Conservation (phyloP, 83 land plant species). For the Picea abies region DNA sequence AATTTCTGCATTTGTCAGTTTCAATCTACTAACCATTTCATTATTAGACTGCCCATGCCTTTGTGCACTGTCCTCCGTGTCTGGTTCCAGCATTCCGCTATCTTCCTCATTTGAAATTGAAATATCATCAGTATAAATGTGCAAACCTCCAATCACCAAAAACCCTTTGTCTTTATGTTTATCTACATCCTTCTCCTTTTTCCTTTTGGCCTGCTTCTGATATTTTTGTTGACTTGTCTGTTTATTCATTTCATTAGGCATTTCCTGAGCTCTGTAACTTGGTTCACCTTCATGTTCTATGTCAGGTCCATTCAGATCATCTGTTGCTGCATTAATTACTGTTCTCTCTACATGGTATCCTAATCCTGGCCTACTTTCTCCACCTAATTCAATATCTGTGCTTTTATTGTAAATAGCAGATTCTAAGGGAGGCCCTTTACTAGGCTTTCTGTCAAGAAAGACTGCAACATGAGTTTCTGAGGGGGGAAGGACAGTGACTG, state of each 20-base stretch:
- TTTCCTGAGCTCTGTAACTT: neutral
- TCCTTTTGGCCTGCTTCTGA: neutral
- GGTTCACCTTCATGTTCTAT: neutral
- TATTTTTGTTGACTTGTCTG: neutral
- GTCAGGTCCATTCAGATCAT: constrained; percentile 1
- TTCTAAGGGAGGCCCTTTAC: neutral
- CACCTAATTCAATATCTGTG: constrained; percentile 3
- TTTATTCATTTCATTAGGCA: neutral
- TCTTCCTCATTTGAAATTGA: constrained; percentile 26
- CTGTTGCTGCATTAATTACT: neutral
- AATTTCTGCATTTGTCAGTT: constrained; percentile 17
- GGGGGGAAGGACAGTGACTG: neutral
- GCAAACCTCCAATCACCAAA: constrained; percentile 57
- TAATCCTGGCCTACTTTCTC: constrained; percentile 8
- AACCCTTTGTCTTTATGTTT: constrained; percentile 37
- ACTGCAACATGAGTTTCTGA: constrained; percentile 12
- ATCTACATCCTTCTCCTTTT: constrained; percentile 18
- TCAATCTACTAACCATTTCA: neutral
- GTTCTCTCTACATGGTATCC: neutral
- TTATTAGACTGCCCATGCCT: neutral
- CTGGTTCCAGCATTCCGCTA: constrained; percentile 8
- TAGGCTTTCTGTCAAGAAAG: constrained; percentile 12
- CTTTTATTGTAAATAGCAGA: constrained; percentile 7
- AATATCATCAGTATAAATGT: constrained; percentile 56
- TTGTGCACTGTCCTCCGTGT: constrained; percentile 28